Evolutionary conservation across 192 early-diverging fungal genomes (phyloP).

Genomic region (Coemansia sp.): DNA sequence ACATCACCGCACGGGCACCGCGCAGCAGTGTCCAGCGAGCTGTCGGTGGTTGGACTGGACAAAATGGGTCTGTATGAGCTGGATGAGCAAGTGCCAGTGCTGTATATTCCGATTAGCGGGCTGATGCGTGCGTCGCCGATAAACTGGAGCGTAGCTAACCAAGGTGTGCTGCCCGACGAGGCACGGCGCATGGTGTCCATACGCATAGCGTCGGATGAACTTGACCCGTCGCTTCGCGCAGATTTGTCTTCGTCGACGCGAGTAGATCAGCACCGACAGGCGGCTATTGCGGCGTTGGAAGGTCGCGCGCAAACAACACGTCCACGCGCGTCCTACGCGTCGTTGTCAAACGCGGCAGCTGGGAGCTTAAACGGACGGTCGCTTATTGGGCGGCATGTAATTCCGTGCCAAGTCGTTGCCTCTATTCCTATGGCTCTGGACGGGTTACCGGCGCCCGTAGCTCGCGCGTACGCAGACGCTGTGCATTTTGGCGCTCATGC

Average conservation of each 20-base stretch:
- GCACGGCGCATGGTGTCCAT: conserved; percentile 50
- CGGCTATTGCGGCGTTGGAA: conserved; percentile 34
- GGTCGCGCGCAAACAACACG: not conserved
- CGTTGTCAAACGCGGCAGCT: conserved; percentile 11
- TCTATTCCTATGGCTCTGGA: conserved; percentile 45
- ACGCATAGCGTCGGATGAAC: conserved; percentile 49
- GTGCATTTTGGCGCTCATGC: conserved; percentile 46
- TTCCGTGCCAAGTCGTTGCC: conserved; percentile 51
- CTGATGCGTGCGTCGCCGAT: conserved; percentile 53
- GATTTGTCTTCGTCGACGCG: conserved; percentile 42
- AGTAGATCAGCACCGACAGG: conserved; percentile 41
- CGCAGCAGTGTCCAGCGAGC: conserved; percentile 49
- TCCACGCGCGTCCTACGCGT: conserved; percentile 5
- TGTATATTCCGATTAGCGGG: conserved; percentile 43
- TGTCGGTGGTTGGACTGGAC: conserved; percentile 48
- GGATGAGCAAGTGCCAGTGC: conserved; percentile 50
- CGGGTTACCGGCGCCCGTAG: conserved; percentile 29
- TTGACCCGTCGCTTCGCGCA: conserved; percentile 43
- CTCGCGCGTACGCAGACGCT: conserved; percentile 38
- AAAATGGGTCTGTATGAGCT: conserved; percentile 51
- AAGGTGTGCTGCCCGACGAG: conserved; percentile 45
- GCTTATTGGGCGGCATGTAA: conserved; percentile 43
- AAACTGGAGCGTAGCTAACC: conserved; percentile 48
- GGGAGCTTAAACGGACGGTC: conserved; percentile 15
- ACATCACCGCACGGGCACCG: conserved; percentile 51